Percentiles rank a stretch among this genome's conserved stretches.
Conservation (phyloP, 1,284 basidiomycete species). For the Ceratobasidium sp. region DNA sequence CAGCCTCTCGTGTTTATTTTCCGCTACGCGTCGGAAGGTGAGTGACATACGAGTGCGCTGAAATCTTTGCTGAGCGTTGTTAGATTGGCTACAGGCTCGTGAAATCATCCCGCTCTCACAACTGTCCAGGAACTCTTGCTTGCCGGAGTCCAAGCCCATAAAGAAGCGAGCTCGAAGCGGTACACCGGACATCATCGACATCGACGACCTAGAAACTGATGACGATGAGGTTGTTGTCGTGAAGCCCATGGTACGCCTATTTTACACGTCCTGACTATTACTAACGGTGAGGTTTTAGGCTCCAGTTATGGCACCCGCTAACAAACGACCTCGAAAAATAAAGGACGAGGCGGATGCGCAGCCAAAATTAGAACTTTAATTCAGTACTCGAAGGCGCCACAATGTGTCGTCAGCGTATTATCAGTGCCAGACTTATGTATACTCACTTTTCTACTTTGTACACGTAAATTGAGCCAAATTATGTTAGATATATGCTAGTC, state of each 20-base stretch:
- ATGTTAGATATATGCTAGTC: not conserved
- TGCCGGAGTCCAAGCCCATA: no score
- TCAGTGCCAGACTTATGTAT: no score
- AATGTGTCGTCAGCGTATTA: no score
- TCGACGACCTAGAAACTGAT: constrained; percentile 19
- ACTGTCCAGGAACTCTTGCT: not conserved
- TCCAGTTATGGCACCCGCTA: not conserved
- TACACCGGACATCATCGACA: constrained; percentile 3
- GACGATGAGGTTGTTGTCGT: constrained; percentile 15
- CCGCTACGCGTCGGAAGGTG: constrained; percentile 30
- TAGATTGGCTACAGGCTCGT: constrained; percentile 11
- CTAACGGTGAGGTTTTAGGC: not conserved
- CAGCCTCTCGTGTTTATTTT: constrained; percentile 9
- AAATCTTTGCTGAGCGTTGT: no score
- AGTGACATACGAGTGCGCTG: not conserved
- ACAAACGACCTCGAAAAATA: not conserved
- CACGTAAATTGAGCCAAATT: not conserved
- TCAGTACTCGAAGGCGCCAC: not conserved
- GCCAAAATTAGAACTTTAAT: not conserved
- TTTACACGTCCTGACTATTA: no score
- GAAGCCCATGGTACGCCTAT: constrained; percentile 2
- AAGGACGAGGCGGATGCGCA: not conserved
- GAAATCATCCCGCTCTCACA: not conserved
- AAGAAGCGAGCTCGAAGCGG: not conserved
- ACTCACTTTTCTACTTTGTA: no score